Evolutionary conservation across 768 basidiomycete genomes (phyloP), one percentile per base, ranked within the genome.

Genomic region (Leccinum boreale): DNA sequence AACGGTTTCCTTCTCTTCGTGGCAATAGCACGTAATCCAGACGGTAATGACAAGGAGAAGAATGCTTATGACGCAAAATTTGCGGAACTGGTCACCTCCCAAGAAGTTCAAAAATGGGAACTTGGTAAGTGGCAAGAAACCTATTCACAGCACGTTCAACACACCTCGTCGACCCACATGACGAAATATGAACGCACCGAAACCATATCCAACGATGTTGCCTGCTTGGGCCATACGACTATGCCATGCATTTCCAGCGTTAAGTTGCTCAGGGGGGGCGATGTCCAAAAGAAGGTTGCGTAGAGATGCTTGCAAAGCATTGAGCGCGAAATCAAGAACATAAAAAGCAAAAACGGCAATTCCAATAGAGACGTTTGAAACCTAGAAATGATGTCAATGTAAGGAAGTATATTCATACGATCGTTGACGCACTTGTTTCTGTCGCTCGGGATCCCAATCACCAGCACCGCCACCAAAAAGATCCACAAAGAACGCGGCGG

Each of bases 191-290:
- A 24, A 58, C 82, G 57, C 67, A 90, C 92, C 94, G 68, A 96
- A 89, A 2, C 91, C 91, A 75, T 87, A 98, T 9, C 97, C 97
- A 61, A 98, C 71, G 50, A 98, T 96, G 69, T 97, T 98, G 21
- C 94, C 97, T n/a, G 94, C 86, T 69, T 98, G 94, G 46, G 86
- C 89, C 90, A 98, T 97, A 60, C 93, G 81, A 48, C 95, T 90
- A 60, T 98, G 94, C 94, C 96, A 99, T 33, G 97, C 97, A 75
- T 98, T 99, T 4, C 89, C 94, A n/a, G 86, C 81, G 56, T 88
- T 94, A 12, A 98, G 83, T 71, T 98, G 96, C 60, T 87, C 83
- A 14, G 91, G 83, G 6, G 97, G 95, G 0, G 92, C 85, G 52
- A 96, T 76, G 69, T 99, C 97, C 58, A 99, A 80, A 12, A 98